phyloP scores from a whole-genome alignment of 805 yeast genomes.

The Lipomyces chichibuensis region DNA sequence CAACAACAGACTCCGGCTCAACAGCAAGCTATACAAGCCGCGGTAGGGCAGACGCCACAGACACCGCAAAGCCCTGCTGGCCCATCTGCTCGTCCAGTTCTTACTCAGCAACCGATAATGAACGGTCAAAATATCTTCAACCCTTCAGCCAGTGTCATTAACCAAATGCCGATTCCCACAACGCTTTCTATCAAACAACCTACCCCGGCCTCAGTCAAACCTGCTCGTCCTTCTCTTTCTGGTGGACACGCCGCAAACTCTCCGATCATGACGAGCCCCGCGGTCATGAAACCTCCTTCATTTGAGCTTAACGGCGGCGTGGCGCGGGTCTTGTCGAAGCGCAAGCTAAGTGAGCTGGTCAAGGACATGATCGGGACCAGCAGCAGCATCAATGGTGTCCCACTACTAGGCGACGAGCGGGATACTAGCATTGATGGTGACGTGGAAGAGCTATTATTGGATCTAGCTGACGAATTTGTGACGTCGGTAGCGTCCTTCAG shows the following conservation, averaged over 20 bases:
- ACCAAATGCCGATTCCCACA: slow-evolving; percentile 57
- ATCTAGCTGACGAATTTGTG: slow-evolving; percentile 94
- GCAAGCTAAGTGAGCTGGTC: slow-evolving; percentile 86
- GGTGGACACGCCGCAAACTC: slow-evolving; percentile 80
- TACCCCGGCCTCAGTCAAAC: slow-evolving; percentile 64
- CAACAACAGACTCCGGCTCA: slow-evolving; percentile 17
- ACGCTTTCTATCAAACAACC: slow-evolving; percentile 68
- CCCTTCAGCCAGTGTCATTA: slow-evolving; percentile 39
- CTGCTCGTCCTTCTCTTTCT: slow-evolving; percentile 77
- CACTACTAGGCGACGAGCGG: slow-evolving; percentile 67
- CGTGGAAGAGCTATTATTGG: slow-evolving; percentile 86
- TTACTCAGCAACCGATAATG: slow-evolving; percentile 45
- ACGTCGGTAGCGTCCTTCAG: slow-evolving; percentile 90
- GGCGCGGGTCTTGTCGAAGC: slow-evolving; percentile 74
- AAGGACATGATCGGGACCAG: slow-evolving; percentile 58
- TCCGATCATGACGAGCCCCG: slow-evolving; percentile 76
- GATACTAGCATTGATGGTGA: slow-evolving; percentile 92
- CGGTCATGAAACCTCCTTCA: slow-evolving; percentile 70
- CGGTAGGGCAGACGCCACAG: slow-evolving; percentile 9
- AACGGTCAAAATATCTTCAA: slow-evolving; percentile 46
- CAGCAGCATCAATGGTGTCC: slow-evolving; percentile 52
- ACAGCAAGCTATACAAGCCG: slow-evolving; percentile 18
- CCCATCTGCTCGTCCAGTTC: slow-evolving; percentile 41
- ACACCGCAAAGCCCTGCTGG: slow-evolving; percentile 32
- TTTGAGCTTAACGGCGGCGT: slow-evolving; percentile 65